Conservation (phyloP, 2,329 filamentous ascomycete species). For the Sclerotinia nivalis region DNA sequence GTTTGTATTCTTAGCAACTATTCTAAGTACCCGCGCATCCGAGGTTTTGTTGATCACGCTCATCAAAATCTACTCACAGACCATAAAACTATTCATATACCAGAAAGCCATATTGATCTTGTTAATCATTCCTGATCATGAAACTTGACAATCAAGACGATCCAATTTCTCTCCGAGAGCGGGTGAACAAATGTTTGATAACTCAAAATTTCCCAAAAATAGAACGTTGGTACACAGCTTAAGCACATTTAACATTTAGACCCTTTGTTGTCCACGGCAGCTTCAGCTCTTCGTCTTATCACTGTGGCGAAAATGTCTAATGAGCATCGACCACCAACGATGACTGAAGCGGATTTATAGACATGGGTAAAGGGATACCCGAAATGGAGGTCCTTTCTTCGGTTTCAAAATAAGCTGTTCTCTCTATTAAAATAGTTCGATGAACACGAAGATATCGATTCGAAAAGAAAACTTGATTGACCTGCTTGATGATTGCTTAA, state of each 20-base stretch:
- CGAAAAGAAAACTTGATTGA: neutral
- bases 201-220: neutral
- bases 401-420: slow-evolving; percentile 13
- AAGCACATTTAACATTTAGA: neutral
- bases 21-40: slow-evolving; percentile 4
- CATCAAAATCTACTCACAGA: slow-evolving; percentile 12
- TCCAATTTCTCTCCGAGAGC: neutral
- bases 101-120: neutral
- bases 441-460: neutral
- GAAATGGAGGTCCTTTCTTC: slow-evolving; percentile 8
- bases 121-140: slow-evolving; percentile 2
- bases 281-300: slow-evolving; percentile 8
- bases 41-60: slow-evolving; percentile 11
- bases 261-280: neutral
- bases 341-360: neutral
- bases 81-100: neutral
- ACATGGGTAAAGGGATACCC: neutral
- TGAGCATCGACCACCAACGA: slow-evolving; percentile 4
- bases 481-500: neutral
- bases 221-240: neutral
- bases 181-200: neutral
- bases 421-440: neutral
- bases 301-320: neutral
- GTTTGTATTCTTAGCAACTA: slow-evolving; percentile 13
- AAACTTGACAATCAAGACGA: slow-evolving; percentile 5